Evolutionary conservation across 805 yeast genomes (phyloP).

Genomic region (Saccharomyces eubayanus): DNA sequence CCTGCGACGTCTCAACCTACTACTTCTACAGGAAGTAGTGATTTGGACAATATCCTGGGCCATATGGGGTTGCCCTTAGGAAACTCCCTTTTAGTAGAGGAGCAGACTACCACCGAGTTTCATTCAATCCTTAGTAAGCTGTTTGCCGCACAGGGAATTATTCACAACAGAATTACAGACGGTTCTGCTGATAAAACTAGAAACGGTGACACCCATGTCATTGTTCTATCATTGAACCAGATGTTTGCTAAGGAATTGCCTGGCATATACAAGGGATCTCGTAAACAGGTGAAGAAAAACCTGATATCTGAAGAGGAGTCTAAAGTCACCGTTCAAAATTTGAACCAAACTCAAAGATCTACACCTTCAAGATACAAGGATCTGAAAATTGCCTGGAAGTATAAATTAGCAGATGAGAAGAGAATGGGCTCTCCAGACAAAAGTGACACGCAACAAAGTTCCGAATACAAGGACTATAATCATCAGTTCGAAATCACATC

Average conservation of each 20-base stretch:
- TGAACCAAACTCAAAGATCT: conserved; percentile 33
- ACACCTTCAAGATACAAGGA: conserved; percentile 33
- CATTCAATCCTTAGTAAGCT: conserved; percentile 58
- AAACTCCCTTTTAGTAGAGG: conserved; percentile 60
- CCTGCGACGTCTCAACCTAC: conserved; percentile 61
- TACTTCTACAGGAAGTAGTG: conserved; percentile 70
- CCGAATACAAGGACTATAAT: conserved; percentile 45
- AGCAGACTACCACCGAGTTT: conserved; percentile 83
- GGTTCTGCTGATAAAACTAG: conserved; percentile 10
- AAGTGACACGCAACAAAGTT: conserved; percentile 15
- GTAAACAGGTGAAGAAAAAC: conserved; percentile 56
- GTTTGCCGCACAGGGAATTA: conserved; percentile 69
- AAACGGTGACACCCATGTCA: conserved; percentile 44
- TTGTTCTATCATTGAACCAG: conserved; percentile 52
- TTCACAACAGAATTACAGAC: conserved; percentile 48
- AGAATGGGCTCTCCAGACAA: not conserved
- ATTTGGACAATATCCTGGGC: conserved; percentile 62
- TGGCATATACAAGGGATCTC: conserved; percentile 63
- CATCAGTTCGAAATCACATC: conserved; percentile 73
- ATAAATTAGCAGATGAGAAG: conserved; percentile 44
- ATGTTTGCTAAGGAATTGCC: conserved; percentile 66
- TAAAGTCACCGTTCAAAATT: conserved; percentile 60
- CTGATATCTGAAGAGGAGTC: conserved; percentile 49
- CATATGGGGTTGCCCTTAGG: conserved; percentile 89
- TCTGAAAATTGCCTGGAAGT: conserved; percentile 91